These are phyloP conservation scores for Candida parachauliodes DNA, from an alignment of 805 yeast species.

Conservation along the genomic window DNA sequence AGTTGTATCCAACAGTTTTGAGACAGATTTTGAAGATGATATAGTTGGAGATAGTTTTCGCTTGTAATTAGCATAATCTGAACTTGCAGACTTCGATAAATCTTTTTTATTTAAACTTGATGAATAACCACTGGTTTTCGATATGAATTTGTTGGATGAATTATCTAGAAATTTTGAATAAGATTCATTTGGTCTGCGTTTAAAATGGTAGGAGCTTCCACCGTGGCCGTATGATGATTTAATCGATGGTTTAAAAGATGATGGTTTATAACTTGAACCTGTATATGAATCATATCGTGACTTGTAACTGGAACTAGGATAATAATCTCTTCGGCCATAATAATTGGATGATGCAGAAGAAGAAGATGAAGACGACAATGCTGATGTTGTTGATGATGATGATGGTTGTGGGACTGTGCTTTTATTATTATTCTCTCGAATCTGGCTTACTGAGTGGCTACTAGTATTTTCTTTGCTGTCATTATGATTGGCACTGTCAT, in stretches of 20 bases:
- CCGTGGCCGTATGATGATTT: conserved; percentile 1
- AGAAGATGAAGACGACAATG: background rate
- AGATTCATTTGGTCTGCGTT: conserved; percentile 12
- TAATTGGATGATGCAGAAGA: conserved; percentile 6
- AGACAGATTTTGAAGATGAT: background rate
- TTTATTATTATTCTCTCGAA: conserved; percentile 6
- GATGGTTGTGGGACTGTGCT: background rate
- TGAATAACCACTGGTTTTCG: conserved; percentile 4
- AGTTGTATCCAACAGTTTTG: background rate
- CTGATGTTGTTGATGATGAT: background rate
- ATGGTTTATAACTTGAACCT: conserved; percentile 7
- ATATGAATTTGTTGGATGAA: background rate
- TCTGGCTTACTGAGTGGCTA: conserved; percentile 1
- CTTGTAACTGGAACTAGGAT: conserved; percentile 7
- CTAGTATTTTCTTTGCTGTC: conserved; percentile 2
- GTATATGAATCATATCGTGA: conserved; percentile 10
- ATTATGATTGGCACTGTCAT: conserved; percentile 3
- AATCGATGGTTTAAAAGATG: conserved; percentile 1
- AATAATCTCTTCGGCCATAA: conserved; percentile 9
- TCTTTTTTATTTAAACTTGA: conserved; percentile 3
- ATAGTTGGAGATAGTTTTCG: conserved; percentile 1
- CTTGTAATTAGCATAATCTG: conserved; percentile 6
- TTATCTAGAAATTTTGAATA: conserved; percentile 14
- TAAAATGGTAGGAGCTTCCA: conserved; percentile 10
- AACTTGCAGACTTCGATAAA: background rate